These are phyloP conservation scores for Zasmidium angulare DNA, from an alignment of 2,329 filamentous ascomycete species.

Conservation along the genomic window DNA sequence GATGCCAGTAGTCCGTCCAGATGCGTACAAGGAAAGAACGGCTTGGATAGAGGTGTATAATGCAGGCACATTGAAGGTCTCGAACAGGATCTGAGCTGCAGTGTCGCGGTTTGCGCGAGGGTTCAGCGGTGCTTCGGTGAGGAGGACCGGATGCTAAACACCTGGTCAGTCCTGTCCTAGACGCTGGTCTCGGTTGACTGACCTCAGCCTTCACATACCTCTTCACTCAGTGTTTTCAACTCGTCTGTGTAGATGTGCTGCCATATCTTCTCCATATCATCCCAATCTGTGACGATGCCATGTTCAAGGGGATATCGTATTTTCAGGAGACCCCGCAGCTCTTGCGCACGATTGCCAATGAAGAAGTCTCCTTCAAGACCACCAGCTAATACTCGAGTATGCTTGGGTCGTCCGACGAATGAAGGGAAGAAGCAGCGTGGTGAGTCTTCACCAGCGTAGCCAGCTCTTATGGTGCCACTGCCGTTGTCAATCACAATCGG, in stretches of 20 bases:
- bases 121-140: slow-evolving; percentile 95
- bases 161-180: slow-evolving; percentile 12
- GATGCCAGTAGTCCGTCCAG: slow-evolving; percentile 91
- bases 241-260: slow-evolving; percentile 96
- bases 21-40: slow-evolving; percentile 92
- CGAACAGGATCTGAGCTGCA: slow-evolving; percentile 95
- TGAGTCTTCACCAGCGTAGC: slow-evolving; percentile 92
- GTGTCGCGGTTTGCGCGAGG: slow-evolving; percentile 93
- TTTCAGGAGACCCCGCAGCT: slow-evolving; percentile 89
- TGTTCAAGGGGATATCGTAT: slow-evolving; percentile 95
- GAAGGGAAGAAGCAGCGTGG: slow-evolving; percentile 98
- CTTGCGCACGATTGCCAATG: slow-evolving; percentile 88
- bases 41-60: slow-evolving; percentile 97
- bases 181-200: slow-evolving; percentile 8
- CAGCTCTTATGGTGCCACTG: slow-evolving; percentile 93
- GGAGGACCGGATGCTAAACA: slow-evolving; percentile 80
- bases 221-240: slow-evolving; percentile 93
- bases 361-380: slow-evolving; percentile 96
- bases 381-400: slow-evolving; percentile 90
- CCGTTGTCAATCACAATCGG: slow-evolving; percentile 99
- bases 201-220: slow-evolving; percentile 56
- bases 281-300: slow-evolving; percentile 98
- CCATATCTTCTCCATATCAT: slow-evolving; percentile 99
- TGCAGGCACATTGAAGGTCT: slow-evolving; percentile 97
- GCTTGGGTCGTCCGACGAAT: slow-evolving; percentile 94